These are phyloP conservation scores for Colletotrichum salicis DNA, from an alignment of 2,329 filamentous ascomycete species.

Conservation along the genomic window DNA sequence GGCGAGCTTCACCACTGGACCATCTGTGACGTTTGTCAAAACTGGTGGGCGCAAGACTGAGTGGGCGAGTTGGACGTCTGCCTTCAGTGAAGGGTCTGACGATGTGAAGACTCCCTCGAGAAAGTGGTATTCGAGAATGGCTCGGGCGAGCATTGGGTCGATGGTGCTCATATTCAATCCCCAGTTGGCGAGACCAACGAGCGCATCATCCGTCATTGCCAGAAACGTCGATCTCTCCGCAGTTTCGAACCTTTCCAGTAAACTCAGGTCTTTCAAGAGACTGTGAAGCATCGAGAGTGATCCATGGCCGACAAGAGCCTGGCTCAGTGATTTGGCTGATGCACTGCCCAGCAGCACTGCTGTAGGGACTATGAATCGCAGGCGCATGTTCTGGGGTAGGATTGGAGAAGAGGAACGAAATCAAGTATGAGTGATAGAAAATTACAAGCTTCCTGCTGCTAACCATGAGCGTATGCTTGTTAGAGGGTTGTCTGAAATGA, in stretches of 20 bases:
- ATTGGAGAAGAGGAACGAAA: neutral
- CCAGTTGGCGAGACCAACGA: neutral
- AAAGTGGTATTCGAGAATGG: conserved; percentile 4
- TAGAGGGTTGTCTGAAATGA: neutral
- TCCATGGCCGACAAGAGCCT: neutral
- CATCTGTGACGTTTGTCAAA: conserved; percentile 4
- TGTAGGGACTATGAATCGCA: neutral
- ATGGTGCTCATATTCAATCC: neutral
- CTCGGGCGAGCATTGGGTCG: neutral
- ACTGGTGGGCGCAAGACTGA: neutral
- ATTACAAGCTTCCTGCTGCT: too few species aligned
- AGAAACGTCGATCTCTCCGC: neutral
- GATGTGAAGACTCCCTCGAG: neutral
- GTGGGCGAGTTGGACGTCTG: neutral
- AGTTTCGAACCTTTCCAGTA: neutral
- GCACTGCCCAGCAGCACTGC: neutral
- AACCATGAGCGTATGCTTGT: too few species aligned
- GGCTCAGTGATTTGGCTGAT: neutral
- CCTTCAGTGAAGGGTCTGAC: neutral
- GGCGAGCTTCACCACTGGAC: neutral
- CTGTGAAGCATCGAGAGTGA: neutral
- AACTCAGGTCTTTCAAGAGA: neutral
- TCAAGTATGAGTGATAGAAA: too few species aligned
- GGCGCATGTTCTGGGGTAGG: neutral
- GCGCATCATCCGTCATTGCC: conserved; percentile 9